Evolutionary conservation across 2,329 filamentous ascomycete genomes (phyloP).

Genomic region (Sclerotinia nivalis): DNA sequence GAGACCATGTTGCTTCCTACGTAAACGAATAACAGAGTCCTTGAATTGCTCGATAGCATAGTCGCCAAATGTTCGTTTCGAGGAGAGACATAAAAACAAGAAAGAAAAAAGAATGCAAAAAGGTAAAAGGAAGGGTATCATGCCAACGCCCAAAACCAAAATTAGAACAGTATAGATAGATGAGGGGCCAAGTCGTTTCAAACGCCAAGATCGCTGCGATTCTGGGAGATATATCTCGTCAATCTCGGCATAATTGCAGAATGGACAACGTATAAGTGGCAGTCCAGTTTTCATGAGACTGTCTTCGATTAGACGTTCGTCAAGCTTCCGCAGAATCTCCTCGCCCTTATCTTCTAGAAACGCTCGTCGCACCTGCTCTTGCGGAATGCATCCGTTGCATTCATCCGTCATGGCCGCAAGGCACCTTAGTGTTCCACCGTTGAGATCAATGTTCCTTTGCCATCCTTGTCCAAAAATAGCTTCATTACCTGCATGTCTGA

Average conservation of each 20-base stretch:
- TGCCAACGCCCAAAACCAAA: conserved; percentile 55
- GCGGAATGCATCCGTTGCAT: conserved; percentile 74
- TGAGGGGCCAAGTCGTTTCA: conserved; percentile 52
- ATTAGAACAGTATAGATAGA: conserved; percentile 40
- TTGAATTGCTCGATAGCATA: conserved; percentile 52
- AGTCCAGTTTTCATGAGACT: conserved; percentile 71
- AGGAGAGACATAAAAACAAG: conserved; percentile 48
- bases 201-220: conserved; percentile 54
- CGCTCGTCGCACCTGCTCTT: conserved; percentile 69
- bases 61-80: conserved; percentile 47
- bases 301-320: conserved; percentile 77
- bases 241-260: conserved; percentile 87
- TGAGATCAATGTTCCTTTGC: conserved; percentile 73
- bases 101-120: conserved; percentile 52
- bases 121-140: conserved; percentile 58
- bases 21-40: conserved; percentile 64
- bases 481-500: conserved; percentile 79
- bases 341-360: conserved; percentile 66
- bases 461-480: conserved; percentile 93
- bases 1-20: conserved; percentile 69
- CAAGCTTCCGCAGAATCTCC: conserved; percentile 73
- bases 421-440: conserved; percentile 75
- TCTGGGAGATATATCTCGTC: conserved; percentile 71
- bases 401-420: conserved; percentile 70
- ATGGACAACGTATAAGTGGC: conserved; percentile 80